phyloP scores from a whole-genome alignment of 2,329 filamentous ascomycete species.

The Pleomassaria siparia region DNA sequence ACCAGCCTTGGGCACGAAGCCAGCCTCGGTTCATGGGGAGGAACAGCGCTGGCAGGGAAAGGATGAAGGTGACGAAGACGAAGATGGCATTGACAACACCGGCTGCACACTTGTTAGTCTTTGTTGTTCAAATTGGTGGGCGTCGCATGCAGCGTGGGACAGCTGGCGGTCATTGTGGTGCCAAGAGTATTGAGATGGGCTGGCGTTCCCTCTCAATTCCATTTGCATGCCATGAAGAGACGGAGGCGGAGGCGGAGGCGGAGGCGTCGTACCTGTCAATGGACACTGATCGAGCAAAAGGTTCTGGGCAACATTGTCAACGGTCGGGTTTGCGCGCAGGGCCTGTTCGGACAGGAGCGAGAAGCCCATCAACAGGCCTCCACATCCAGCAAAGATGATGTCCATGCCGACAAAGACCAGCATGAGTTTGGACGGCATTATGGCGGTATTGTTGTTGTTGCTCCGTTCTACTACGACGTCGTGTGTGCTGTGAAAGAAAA shows the following conservation, averaged over 20 bases:
- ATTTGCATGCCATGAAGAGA: no score
- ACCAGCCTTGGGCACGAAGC: slow-evolving; percentile 69
- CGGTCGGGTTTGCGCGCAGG: slow-evolving; percentile 45
- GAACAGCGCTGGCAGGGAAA: slow-evolving; percentile 71
- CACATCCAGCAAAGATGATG: slow-evolving; percentile 55
- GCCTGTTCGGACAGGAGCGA: slow-evolving; percentile 53
- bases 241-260: no score
- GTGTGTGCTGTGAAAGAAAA: slow-evolving; percentile 26
- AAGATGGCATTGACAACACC: slow-evolving; percentile 72
- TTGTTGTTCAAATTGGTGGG: slow-evolving; percentile 3
- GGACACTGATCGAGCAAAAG: slow-evolving; percentile 56
- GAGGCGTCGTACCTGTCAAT: slow-evolving; percentile 50
- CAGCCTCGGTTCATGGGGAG: slow-evolving; percentile 66
- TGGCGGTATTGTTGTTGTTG: slow-evolving; percentile 29
- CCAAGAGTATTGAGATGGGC: slow-evolving; percentile 19
- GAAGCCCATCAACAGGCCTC: slow-evolving; percentile 55
- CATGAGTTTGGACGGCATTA: slow-evolving; percentile 56
- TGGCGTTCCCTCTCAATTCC: slow-evolving; percentile 6
- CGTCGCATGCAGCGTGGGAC: slow-evolving; percentile 15
- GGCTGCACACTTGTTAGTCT: slow-evolving; percentile 47
- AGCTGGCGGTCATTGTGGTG: slow-evolving; percentile 24
- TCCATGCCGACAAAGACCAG: slow-evolving; percentile 54
- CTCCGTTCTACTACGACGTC: slow-evolving; percentile 9
- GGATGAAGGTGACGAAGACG: slow-evolving; percentile 69
- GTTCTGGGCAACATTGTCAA: slow-evolving; percentile 54